Conservation (phyloP, 495 filamentous ascomycete genomes). For the Immersiella caudata region DNA sequence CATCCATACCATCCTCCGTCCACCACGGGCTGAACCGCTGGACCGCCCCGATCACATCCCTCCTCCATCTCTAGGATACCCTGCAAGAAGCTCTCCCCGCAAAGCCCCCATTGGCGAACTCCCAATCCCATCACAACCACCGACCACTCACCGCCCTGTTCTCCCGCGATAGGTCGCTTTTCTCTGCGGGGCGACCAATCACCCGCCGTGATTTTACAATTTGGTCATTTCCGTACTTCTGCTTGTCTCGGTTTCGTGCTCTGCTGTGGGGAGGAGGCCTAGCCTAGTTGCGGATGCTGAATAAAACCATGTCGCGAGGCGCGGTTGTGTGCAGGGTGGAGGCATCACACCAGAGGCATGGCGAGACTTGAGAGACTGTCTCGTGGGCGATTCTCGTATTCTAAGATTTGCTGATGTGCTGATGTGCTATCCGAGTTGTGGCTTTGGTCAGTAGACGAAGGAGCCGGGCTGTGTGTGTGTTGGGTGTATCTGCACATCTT, state of each 20-base stretch:
- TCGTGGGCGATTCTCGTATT: too few relatives aligned
- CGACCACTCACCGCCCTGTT: neutral
- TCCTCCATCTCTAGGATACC: neutral
- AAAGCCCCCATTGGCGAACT: neutral
- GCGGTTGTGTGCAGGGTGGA: neutral
- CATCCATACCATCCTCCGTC: too few relatives aligned
- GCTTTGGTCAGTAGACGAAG: too few relatives aligned
- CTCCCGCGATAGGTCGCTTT: neutral
- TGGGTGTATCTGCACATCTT: too few relatives aligned
- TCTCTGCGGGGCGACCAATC: neutral
- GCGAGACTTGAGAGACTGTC: too few relatives aligned
- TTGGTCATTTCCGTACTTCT: neutral
- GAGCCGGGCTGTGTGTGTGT: too few relatives aligned
- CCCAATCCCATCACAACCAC: neutral
- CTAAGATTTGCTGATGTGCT: too few relatives aligned
- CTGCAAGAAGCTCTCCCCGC: neutral
- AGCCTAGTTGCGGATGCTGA: neutral
- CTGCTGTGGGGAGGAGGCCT: neutral
- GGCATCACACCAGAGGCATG: too few relatives aligned
- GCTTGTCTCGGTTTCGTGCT: neutral
- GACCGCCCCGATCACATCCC: neutral
- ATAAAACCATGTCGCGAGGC: neutral
- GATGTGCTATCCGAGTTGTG: too few relatives aligned
- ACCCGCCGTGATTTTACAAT: neutral
- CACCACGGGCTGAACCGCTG: neutral